Evolutionary conservation across 2,329 filamentous ascomycete species (phyloP), one percentile per base, ranked within the genome.

Genomic region (Mycocentrospora acerina): DNA sequence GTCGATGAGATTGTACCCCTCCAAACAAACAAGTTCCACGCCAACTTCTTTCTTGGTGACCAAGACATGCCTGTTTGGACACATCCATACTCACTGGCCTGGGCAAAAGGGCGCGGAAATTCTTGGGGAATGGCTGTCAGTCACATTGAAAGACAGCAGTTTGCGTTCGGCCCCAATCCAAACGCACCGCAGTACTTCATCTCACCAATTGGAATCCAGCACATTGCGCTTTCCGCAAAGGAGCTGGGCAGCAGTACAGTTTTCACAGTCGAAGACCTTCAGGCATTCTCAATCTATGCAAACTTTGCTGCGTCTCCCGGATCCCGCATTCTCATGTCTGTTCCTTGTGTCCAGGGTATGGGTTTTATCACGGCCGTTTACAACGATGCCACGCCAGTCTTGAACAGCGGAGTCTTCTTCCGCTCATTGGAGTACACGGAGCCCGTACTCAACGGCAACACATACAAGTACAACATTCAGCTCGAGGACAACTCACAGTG

Each of bases 341-440:
- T 95, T 47, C 90, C 90, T 0, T 62, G 95, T 7, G 82, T 95
- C 0, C 91, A 97, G 61, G 93, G 93, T 13, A 93, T 94, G 82
- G 87, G 82, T 0, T 93, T 90, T 54, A 75, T 95, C 14, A 96
- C 90, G 3, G 90, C 77, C 1, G 66, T 88, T 18, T 97, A 91
- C 67, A 77, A 77, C 39, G 80, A 80, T 17, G 75, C 81, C 0
- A 83, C 81, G 11, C 91, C 91, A 1, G 57, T 83, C 2, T 74
- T 97, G 25, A 82, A 88, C 53, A 86, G 84, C 25, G 83, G 82
- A 2, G 79, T 95, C 1, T 86, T 85, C 53, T 95, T 93, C 73
- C 77, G 77, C 42, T 82, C 77, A 15, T 74, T 96, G 8, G 42
- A 59, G n/a, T 64, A 55, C 24, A 46, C 55, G 15, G 53, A 44